Percentiles rank a stretch among this genome's conserved stretches.
Evolutionary conservation across 2,329 filamentous ascomycete genomes (phyloP).

Genomic region (Alternaria brassicicola): DNA sequence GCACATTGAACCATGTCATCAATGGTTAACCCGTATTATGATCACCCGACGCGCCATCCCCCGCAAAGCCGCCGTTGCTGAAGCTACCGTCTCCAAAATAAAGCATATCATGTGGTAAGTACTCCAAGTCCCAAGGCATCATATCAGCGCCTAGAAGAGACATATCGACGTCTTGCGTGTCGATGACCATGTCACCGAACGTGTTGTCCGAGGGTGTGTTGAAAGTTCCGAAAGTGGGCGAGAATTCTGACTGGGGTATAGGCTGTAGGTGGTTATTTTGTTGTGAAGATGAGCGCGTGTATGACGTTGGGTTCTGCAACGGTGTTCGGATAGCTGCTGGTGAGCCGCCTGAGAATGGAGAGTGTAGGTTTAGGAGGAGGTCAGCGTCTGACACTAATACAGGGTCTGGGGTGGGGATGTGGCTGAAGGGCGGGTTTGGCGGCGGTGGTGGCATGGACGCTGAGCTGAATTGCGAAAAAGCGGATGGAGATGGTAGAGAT

Average conservation of each 20-base stretch:
- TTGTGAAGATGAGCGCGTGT: slow-evolving; percentile 22
- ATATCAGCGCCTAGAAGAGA: slow-evolving; percentile 70
- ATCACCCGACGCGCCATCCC: not conserved
- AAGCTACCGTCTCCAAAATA: slow-evolving; percentile 41
- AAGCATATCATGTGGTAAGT: slow-evolving; percentile 70
- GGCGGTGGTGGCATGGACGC: slow-evolving; percentile 45
- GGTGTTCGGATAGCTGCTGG: slow-evolving; percentile 24
- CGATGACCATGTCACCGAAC: slow-evolving; percentile 68
- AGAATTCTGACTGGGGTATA: slow-evolving; percentile 26
- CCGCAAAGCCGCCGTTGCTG: slow-evolving; percentile 6
- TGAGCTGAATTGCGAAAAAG: slow-evolving; percentile 33
- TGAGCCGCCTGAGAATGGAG: slow-evolving; percentile 48
- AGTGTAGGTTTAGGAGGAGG: slow-evolving; percentile 58
- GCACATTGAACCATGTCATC: not conserved
- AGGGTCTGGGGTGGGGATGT: slow-evolving; percentile 36
- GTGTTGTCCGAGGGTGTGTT: slow-evolving; percentile 35
- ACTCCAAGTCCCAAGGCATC: slow-evolving; percentile 74
- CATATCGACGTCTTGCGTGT: slow-evolving; percentile 79
- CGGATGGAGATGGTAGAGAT: slow-evolving; percentile 30
- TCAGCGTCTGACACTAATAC: slow-evolving; percentile 54
- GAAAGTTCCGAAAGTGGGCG: slow-evolving; percentile 35
- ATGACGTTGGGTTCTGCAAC: slow-evolving; percentile 26
- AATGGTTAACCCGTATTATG: not conserved
- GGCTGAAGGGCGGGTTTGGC: slow-evolving; percentile 30
- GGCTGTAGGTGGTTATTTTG: slow-evolving; percentile 12